Evolutionary conservation across 768 basidiomycete genomes (phyloP).

Genomic region (Auriscalpium microsporum): DNA sequence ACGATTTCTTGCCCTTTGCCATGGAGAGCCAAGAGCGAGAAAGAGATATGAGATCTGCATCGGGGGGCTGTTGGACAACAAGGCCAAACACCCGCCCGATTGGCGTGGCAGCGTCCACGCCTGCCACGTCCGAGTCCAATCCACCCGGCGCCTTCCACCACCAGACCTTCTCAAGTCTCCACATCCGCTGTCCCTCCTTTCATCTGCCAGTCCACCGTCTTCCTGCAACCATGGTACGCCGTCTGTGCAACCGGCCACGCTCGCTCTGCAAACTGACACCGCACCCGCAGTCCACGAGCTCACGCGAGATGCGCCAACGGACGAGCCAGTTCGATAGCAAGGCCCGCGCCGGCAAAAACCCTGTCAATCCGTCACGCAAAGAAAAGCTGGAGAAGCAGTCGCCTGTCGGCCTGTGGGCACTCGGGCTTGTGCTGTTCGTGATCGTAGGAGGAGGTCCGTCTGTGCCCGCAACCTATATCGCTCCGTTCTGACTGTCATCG

Average conservation of each 20-base stretch:
- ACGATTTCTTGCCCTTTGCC: constrained; percentile 30
- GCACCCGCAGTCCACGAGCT: constrained; percentile 33
- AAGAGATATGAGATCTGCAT: background rate
- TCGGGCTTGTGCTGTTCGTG: constrained; percentile 69
- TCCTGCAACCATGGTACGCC: constrained; percentile 1
- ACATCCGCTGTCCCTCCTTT: background rate
- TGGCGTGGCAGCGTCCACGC: constrained; percentile 1
- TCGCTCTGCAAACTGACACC: background rate
- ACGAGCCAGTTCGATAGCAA: constrained; percentile 76
- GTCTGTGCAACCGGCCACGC: background rate
- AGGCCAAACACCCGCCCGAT: constrained; percentile 6
- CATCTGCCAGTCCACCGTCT: background rate
- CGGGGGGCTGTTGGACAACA: constrained; percentile 5
- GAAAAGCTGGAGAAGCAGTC: constrained; percentile 64
- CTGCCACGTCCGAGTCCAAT: constrained; percentile 8
- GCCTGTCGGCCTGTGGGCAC: constrained; percentile 67
- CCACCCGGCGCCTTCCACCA: background rate
- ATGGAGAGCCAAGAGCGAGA: constrained; percentile 3
- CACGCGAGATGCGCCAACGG: constrained; percentile 74
- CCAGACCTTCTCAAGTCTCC: background rate
- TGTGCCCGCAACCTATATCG: background rate
- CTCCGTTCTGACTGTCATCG: background rate
- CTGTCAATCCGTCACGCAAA: constrained; percentile 61
- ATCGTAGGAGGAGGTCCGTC: constrained; percentile 70
- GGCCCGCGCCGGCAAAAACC: constrained; percentile 67